Evolutionary conservation across 257 asterid genomes (phyloP).

Genomic region (Lantana camara): DNA sequence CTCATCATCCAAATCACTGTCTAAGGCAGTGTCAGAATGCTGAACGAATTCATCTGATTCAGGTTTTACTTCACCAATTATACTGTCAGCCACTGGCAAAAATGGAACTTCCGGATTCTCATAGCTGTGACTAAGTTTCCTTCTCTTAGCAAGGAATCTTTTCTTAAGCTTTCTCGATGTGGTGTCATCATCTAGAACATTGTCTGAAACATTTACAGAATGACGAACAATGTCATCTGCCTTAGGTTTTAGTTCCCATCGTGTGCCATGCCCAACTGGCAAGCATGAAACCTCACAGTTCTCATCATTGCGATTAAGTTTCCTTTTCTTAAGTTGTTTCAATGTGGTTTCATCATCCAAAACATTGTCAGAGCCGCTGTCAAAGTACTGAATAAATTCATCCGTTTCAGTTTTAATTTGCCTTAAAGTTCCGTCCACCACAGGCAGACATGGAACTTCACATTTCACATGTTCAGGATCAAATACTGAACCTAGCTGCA

Average conservation of each 20-base stretch:
- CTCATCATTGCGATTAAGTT: slow-evolving; percentile 12
- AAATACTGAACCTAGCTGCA: not conserved
- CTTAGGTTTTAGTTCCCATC: slow-evolving; percentile 27
- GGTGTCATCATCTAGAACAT: slow-evolving; percentile 38
- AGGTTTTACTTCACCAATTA: slow-evolving; percentile 19
- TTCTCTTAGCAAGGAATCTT: slow-evolving; percentile 37
- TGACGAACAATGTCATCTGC: slow-evolving; percentile 6
- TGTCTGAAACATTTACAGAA: slow-evolving; percentile 18
- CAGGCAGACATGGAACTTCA: slow-evolving; percentile 30
- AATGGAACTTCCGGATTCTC: slow-evolving; percentile 28
- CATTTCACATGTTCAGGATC: slow-evolving; percentile 21
- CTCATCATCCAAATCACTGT: slow-evolving; percentile 35
- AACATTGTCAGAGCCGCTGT: slow-evolving; percentile 25
- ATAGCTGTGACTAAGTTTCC: slow-evolving; percentile 25
- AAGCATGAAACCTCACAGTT: too few relatives aligned
- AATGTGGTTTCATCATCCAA: slow-evolving; percentile 48
- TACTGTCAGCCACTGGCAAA: slow-evolving; percentile 38
- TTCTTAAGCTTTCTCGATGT: slow-evolving; percentile 54
- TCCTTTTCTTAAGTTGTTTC: slow-evolving; percentile 52
- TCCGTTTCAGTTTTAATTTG: slow-evolving; percentile 19
- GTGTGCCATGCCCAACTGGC: slow-evolving; percentile 37
- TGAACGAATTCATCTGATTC: slow-evolving; percentile 21
- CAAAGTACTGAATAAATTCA: slow-evolving; percentile 5
- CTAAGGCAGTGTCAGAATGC: slow-evolving; percentile 16
- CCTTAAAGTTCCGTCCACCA: slow-evolving; percentile 36